phyloP scores from a whole-genome alignment of 2,329 filamentous ascomycete genomes.

The Aspergillus piperis region DNA sequence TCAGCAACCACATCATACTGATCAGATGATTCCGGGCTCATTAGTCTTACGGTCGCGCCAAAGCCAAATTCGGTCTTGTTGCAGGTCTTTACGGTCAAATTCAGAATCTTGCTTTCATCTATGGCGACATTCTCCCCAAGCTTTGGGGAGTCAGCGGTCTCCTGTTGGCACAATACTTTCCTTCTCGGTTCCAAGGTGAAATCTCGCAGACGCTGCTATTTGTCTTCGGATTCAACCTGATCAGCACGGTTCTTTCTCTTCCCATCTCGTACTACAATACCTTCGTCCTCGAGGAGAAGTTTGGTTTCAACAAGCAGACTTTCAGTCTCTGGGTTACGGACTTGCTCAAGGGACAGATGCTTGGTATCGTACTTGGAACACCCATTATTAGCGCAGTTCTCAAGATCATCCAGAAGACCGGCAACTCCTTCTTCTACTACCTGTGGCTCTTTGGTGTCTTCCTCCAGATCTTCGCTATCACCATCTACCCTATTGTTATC shows the following conservation, averaged over 20 bases:
- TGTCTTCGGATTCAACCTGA: constrained; percentile 79
- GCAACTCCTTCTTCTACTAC: constrained; percentile 95
- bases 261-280: constrained; percentile 88
- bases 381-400: constrained; percentile 91
- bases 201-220: constrained; percentile 93
- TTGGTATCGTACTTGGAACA: constrained; percentile 76
- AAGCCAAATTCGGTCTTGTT: constrained; percentile 84
- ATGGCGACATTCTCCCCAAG: constrained; percentile 86
- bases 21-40: neutral
- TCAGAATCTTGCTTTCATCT: constrained; percentile 86
- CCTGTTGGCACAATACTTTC: constrained; percentile 72
- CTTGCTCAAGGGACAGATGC: constrained; percentile 84
- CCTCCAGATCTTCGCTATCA: constrained; percentile 92
- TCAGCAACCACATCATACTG: neutral
- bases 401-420: constrained; percentile 90
- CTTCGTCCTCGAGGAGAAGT: constrained; percentile 94
- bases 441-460: constrained; percentile 90
- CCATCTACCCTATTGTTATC: constrained; percentile 92
- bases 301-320: constrained; percentile 99
- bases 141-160: constrained; percentile 82
- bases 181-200: constrained; percentile 80
- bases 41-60: constrained; percentile 88
- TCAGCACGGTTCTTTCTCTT: constrained; percentile 76
- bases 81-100: constrained; percentile 80
- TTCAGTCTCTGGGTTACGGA: constrained; percentile 83